phyloP scores from a whole-genome alignment of 148 eudicot genomes.

The Chenopodium formosanum region DNA sequence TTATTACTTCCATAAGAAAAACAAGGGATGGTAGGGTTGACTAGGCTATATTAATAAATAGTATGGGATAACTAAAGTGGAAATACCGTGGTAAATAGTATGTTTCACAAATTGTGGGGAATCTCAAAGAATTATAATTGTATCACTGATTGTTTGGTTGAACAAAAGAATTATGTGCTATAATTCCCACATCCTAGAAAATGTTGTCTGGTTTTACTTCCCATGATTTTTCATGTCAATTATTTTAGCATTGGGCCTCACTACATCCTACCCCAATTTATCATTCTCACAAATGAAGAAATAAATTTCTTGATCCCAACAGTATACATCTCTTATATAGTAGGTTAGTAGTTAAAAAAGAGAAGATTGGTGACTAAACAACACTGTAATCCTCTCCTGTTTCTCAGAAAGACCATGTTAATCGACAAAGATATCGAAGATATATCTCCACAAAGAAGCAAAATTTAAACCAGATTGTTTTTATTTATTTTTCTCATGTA shows the following conservation, averaged over 20 bases:
- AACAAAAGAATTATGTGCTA: too few relatives aligned
- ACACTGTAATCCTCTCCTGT: neutral
- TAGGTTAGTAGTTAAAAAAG: neutral
- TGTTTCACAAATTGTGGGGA: too few relatives aligned
- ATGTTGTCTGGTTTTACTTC: too few relatives aligned
- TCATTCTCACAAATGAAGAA: neutral
- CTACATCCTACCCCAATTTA: neutral
- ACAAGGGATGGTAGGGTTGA: neutral
- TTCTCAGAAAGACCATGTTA: neutral
- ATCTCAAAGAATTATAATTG: too few relatives aligned
- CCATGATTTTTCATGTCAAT: too few relatives aligned
- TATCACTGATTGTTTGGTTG: too few relatives aligned
- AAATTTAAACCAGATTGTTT: neutral
- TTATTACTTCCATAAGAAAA: neutral
- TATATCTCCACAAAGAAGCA: neutral
- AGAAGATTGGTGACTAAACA: neutral
- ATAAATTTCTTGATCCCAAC: neutral
- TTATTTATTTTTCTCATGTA: neutral
- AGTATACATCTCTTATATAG: neutral
- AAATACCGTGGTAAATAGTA: too few relatives aligned
- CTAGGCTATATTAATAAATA: neutral
- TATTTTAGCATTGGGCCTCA: too few relatives aligned
- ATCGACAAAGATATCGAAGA: neutral
- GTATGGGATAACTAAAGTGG: neutral
- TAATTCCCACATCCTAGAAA: too few relatives aligned